phyloP scores from a whole-genome alignment of 2,329 filamentous ascomycete species.

The Aspergillus glaucus region DNA sequence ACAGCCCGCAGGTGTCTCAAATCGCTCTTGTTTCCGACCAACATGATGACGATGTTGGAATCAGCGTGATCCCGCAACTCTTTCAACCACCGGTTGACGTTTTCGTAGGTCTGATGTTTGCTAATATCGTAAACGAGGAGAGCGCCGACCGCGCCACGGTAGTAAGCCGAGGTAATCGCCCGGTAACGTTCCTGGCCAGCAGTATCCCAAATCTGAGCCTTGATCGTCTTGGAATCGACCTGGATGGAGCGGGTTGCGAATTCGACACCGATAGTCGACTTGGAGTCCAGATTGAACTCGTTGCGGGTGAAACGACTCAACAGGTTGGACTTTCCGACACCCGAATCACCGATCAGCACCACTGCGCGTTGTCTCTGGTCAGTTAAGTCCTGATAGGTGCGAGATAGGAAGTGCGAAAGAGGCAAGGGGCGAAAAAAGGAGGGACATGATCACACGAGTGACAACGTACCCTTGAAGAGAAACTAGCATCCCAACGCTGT shows the following conservation, averaged over 20 bases:
- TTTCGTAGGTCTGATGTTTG: conserved; percentile 99
- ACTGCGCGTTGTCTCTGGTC: conserved; percentile 48
- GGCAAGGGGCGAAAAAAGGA: conserved; percentile 7
- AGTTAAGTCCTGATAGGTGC: too few relatives aligned
- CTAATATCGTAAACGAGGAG: conserved; percentile 99
- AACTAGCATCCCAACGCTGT: conserved; percentile 54
- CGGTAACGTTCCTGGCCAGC: conserved; percentile 98
- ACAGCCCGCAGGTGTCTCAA: conserved; percentile 96
- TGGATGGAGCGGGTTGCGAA: conserved; percentile 98
- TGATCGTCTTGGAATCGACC: conserved; percentile 99
- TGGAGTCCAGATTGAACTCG: conserved; percentile 99
- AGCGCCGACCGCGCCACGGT: conserved; percentile 92
- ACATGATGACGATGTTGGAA: conserved; percentile 98
- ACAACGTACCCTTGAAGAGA: conserved; percentile 85
- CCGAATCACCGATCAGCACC: conserved; percentile 97
- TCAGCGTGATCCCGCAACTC: conserved; percentile 97
- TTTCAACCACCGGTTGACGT: conserved; percentile 98
- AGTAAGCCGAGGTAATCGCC: conserved; percentile 98
- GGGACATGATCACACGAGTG: conserved; percentile 15
- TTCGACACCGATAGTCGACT: conserved; percentile 99
- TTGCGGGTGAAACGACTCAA: conserved; percentile 99
- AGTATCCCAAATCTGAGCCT: conserved; percentile 99
- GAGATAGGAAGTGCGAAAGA: background rate
- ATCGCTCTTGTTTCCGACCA: conserved; percentile 99
- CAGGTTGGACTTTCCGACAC: conserved; percentile 99